A percentile compares a stretch with the other conserved stretches of the same genome.
Evolutionary conservation across 2,329 filamentous ascomycete genomes (phyloP).

Genomic region (Chaetomium sp.): DNA sequence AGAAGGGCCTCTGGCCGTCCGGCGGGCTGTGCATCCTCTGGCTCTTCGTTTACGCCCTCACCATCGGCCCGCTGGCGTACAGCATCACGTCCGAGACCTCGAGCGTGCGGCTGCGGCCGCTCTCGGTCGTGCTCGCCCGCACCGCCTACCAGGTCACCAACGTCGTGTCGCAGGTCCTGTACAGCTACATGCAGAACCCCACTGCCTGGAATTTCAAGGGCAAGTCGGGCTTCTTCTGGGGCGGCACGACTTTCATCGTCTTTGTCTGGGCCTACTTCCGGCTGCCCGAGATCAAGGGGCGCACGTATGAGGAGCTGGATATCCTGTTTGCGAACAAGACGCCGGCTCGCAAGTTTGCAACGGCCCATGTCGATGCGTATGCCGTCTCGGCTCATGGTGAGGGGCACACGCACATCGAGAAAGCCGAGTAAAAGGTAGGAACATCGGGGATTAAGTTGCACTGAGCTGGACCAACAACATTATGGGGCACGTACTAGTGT

Average conservation of each 20-base stretch:
- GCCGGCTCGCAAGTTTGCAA: conserved; percentile 41
- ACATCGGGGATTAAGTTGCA: no score
- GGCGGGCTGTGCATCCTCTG: conserved; percentile 48
- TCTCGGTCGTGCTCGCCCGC: conserved; percentile 50
- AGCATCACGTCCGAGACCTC: conserved; percentile 49
- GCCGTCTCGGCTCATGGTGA: conserved; percentile 5
- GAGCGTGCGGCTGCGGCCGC: conserved; percentile 50
- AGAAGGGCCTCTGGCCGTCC: conserved; percentile 44
- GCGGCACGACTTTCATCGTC: conserved; percentile 42
- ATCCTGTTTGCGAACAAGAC: conserved; percentile 34
- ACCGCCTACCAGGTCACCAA: conserved; percentile 47
- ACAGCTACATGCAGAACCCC: conserved; percentile 45
- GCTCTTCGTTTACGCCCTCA: conserved; percentile 48
- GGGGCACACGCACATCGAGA: neutral
- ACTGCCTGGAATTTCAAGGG: conserved; percentile 46
- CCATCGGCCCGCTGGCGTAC: conserved; percentile 50
- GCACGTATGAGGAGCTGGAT: conserved; percentile 51
- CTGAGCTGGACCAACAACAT: no score
- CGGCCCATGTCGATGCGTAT: conserved; percentile 19
- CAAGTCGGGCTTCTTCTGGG: conserved; percentile 51
- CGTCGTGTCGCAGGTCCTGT: conserved; percentile 45
- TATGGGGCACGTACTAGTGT: no score
- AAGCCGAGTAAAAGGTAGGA: neutral
- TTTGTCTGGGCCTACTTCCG: conserved; percentile 48
- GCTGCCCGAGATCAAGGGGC: conserved; percentile 49